Evolutionary conservation across 352 stramenopile species (phyloP), one percentile per base, ranked within the genome.

Genomic region (Pythium brachiatum): DNA sequence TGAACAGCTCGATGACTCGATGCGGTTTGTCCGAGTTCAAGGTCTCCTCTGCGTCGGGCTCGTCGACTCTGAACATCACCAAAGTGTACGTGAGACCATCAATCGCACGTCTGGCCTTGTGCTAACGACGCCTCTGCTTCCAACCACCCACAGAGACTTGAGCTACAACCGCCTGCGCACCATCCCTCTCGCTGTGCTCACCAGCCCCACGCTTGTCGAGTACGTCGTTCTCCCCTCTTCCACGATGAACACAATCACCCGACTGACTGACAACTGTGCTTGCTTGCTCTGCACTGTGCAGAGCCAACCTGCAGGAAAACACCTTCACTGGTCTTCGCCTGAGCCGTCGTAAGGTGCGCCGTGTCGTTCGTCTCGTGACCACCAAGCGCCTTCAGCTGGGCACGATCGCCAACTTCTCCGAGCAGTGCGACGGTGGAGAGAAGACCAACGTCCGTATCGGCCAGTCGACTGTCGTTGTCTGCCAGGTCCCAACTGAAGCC

Each of bases 361-460:
- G 62, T 20, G 31, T 64, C 32, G 15, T 64, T 16, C 56, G 62
- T 8, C 56, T 69, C n/a, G 44, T 69, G 29, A 39, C 29, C 8
- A 25, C 39, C 26, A 60, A 60, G 32, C 50, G 52, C 16, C 16
- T 69, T 15, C 36, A 64, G 25, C 43, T 69, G 3, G 55, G 54
- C 1, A 18, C 34, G 29, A 59, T 69, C 51, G 62, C 27, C 16
- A 39, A 63, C 56, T 69, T 64, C 27, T 51, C 39, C 2, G 62
- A 60, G 2, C 26, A 34, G 1, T 69, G 62, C 27, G n/a, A 43
- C 18, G 56, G 59, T 13, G 62, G 62, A 3, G 62, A 69, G 51
- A 48, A 36, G 38, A 55, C 53, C 21, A 64, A 27, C 16, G 27
- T 69, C 13, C 27, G 32, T 5, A 20, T 57, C 39, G 50, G 31